phyloP scores from a whole-genome alignment of 768 basidiomycete species.

The Omphalotus guepiniiformis region DNA sequence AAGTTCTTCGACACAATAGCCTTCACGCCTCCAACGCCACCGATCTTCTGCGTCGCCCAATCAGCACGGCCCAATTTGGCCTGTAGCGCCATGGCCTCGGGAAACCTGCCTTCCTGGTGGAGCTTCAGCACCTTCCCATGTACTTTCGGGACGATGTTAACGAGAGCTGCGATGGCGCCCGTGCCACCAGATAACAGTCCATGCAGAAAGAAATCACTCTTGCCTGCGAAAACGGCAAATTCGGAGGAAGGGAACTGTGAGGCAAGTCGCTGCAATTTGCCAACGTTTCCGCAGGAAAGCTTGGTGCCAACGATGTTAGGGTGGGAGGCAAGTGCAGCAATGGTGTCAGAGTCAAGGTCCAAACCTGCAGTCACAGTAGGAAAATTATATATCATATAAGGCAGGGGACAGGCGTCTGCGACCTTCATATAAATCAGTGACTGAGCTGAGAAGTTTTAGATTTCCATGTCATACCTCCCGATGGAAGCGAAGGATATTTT shows the following conservation, averaged over 20 bases:
- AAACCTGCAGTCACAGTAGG: slow-evolving; percentile 76
- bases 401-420: slow-evolving; percentile 62
- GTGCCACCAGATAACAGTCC: slow-evolving; percentile 59
- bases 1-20: slow-evolving; percentile 57
- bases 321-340: slow-evolving; percentile 64
- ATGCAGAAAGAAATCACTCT: slow-evolving; percentile 64
- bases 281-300: slow-evolving; percentile 81
- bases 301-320: slow-evolving; percentile 86
- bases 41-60: slow-evolving; percentile 57
- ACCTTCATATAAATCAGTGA: too few relatives aligned
- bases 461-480: too few relatives aligned
- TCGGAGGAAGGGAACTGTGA: slow-evolving; percentile 48
- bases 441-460: too few relatives aligned
- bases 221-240: slow-evolving; percentile 74
- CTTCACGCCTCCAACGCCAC: slow-evolving; percentile 68
- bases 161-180: slow-evolving; percentile 62
- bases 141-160: slow-evolving; percentile 57
- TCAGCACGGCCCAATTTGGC: slow-evolving; percentile 61
- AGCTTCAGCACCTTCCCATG: slow-evolving; percentile 48
- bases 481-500: slow-evolving; percentile 64
- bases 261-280: slow-evolving; percentile 75
- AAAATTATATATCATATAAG: slow-evolving; percentile 83
- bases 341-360: slow-evolving; percentile 78
- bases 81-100: slow-evolving; percentile 60
- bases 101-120: slow-evolving; percentile 46